A percentile compares a stretch with the other conserved stretches of the same genome.
Evolutionary conservation across 371 early-diverging fungal genomes (phyloP).

Genomic region (Apophysomyces ossiformis): DNA sequence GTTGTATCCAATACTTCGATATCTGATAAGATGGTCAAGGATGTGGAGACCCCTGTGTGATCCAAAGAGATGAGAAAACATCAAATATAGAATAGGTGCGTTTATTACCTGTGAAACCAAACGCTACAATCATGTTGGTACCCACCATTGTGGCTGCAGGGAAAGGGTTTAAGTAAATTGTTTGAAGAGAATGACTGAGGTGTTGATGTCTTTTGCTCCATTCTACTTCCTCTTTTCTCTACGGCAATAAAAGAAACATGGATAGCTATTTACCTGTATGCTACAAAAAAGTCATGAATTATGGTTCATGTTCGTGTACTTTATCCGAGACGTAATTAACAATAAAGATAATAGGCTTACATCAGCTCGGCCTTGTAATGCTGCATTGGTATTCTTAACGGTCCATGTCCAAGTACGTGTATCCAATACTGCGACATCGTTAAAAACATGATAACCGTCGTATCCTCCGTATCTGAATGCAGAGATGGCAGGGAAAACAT

Average conservation of each 20-base stretch:
- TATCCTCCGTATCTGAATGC: constrained; percentile 48
- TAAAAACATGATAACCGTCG: constrained; percentile 52
- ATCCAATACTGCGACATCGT: constrained; percentile 49
- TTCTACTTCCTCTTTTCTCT: no score
- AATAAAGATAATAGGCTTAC: constrained; percentile 31
- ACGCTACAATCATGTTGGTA: constrained; percentile 53
- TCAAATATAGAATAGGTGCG: no score
- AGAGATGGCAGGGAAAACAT: neutral
- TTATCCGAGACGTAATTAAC: neutral
- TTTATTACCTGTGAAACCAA: constrained; percentile 47
- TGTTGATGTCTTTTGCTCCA: no score
- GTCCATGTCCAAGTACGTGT: constrained; percentile 52
- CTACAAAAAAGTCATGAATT: constrained; percentile 23
- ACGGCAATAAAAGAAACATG: no score
- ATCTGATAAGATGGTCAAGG: constrained; percentile 47
- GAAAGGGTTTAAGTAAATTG: neutral
- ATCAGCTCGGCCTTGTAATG: constrained; percentile 52
- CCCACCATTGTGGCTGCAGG: constrained; percentile 41
- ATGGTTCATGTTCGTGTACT: no score
- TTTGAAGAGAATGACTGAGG: no score
- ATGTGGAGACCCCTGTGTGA: constrained; percentile 35
- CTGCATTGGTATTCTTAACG: constrained; percentile 51
- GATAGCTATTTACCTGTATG: constrained; percentile 42
- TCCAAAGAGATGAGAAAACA: neutral
- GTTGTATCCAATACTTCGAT: constrained; percentile 44